A percentile compares a stretch with the other conserved stretches of the same genome.
phyloP scores from a whole-genome alignment of 306 rosid species.

The Trifolium repens region DNA sequence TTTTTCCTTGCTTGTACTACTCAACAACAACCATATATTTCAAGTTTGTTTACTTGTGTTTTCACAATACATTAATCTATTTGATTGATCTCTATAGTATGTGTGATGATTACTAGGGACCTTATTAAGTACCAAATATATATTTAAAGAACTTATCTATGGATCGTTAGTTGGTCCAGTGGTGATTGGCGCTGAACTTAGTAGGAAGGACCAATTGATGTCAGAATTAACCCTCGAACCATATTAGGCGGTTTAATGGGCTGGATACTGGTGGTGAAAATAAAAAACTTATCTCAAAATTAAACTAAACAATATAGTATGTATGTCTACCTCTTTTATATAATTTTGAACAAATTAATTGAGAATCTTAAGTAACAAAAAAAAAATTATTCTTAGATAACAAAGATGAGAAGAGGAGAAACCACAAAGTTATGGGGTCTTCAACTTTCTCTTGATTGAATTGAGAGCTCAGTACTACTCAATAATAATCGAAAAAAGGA shows the following conservation, averaged over 20 bases:
- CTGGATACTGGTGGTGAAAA: too few species aligned
- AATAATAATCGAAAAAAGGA: constrained; percentile 40
- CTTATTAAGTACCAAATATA: neutral
- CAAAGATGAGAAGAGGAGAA: constrained; percentile 38
- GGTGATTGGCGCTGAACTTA: too few species aligned
- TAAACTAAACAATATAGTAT: too few species aligned
- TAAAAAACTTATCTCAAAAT: too few species aligned
- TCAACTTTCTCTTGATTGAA: constrained; percentile 49
- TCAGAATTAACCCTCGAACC: too few species aligned
- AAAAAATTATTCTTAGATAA: neutral
- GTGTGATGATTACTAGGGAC: neutral
- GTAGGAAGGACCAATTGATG: too few species aligned
- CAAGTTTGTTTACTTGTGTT: constrained; percentile 32
- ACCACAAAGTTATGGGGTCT: constrained; percentile 48
- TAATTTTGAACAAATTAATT: neutral
- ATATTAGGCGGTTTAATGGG: too few species aligned
- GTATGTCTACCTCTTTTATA: neutral
- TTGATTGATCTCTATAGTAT: neutral
- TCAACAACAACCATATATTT: constrained; percentile 30
- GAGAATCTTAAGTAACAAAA: neutral
- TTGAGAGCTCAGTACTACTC: constrained; percentile 33
- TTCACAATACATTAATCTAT: constrained; percentile 3
- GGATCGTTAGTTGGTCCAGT: neutral
- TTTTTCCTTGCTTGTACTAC: constrained; percentile 34
- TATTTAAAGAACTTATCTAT: neutral